These are phyloP conservation scores for Aleurites moluccanus DNA, from an alignment of 441 rosid species.

Conservation along the genomic window DNA sequence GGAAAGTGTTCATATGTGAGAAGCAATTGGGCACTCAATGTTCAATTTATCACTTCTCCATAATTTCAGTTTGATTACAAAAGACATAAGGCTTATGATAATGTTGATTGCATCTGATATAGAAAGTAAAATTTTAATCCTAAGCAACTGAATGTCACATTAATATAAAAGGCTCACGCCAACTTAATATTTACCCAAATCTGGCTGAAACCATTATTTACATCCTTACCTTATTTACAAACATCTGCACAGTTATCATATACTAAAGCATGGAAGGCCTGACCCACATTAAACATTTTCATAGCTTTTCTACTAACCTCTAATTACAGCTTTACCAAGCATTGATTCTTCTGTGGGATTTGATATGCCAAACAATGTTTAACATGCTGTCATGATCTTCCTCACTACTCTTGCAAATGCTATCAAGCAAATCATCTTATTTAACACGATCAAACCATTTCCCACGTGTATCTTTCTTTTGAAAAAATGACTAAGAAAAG, in stretches of 20 bases:
- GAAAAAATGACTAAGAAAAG: not conserved
- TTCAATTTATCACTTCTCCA: not conserved
- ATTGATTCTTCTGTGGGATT: not conserved
- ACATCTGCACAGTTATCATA: not conserved
- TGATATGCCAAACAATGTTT: not conserved
- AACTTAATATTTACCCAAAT: not conserved
- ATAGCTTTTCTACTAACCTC: not conserved
- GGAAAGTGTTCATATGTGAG: constrained; percentile 19
- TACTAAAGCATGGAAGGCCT: not conserved
- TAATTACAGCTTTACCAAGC: not conserved
- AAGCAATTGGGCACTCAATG: constrained; percentile 14
- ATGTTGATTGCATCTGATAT: not conserved
- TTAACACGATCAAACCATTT: not conserved
- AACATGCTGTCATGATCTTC: not conserved
- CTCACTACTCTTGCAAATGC: not conserved
- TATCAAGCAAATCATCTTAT: not conserved
- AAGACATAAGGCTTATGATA: not conserved
- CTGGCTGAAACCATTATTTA: not conserved
- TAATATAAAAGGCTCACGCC: not conserved
- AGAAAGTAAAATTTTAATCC: not conserved
- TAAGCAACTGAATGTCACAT: not conserved
- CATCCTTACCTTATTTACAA: not conserved
- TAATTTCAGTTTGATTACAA: not conserved
- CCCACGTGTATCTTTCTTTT: not conserved
- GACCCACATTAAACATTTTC: not conserved